Evolutionary conservation across 2,329 filamentous ascomycete genomes (phyloP), one percentile per base, ranked within the genome.

Genomic region (Epichloe hybrida): DNA sequence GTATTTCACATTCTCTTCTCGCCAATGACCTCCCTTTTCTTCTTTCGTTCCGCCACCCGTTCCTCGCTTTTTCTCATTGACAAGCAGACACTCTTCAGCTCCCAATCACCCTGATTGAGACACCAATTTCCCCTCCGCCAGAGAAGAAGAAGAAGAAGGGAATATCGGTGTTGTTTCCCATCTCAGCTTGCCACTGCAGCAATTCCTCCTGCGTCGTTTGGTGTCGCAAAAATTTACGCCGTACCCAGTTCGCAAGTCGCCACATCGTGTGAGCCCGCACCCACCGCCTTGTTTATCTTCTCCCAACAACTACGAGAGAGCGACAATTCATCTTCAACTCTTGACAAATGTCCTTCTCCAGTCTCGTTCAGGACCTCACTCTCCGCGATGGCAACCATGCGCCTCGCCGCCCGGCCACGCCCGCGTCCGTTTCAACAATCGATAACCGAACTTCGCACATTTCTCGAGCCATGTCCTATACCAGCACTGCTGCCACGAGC

Each of bases 401-500:
- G 54, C n/a, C 44, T 31, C 72, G 77, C 57, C 73, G 76, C 52
- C 66, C 72, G 39, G 68, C 68, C 46, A 58, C 62, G 69, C 51
- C 68, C 27, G 65, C 69, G 5, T 75, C 77, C 8, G 69, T 71
- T 46, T 79, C 77, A 37, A 79, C 75, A n/a, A 60, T 76, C 36
- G 79, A 83, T 60, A 80, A 82, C 62, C 69, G 73, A 44, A 69
- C 75, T 41, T 83, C 80, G 47, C 78, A 79, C 62, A 66, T 83
- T 57, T 84, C 80, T 20, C 72, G 77, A 50, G 77, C 79, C 61
- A 79, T 79, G 73, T 83, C 80, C 20, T 83, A 83, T 61, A 68
- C 80, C 55, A 83, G 80, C 71, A 84, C 80, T 13, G 70, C 79
- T 50, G 80, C 80, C 43, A 84, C 80, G 31, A 84, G 80, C 63